Percentiles rank a stretch among this genome's conserved stretches.
phyloP scores from a whole-genome alignment of 2,329 filamentous ascomycete genomes.

The Chrysoporthe deuterocubensis region DNA sequence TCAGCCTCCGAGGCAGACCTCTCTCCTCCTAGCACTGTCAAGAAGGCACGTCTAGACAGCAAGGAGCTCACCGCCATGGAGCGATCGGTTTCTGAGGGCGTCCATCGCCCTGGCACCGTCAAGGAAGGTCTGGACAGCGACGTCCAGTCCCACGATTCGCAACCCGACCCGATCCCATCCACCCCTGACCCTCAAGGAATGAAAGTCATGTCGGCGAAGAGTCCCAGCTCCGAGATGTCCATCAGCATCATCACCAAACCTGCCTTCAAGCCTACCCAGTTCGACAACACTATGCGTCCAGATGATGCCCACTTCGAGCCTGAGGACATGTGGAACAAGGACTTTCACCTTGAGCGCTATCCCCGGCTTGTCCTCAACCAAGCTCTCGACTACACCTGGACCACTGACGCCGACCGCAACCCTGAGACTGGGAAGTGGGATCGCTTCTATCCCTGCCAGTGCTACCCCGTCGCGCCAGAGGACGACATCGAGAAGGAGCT shows the following conservation, averaged over 20 bases:
- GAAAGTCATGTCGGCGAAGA: too few species aligned
- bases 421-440: constrained; percentile 1
- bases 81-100: neutral
- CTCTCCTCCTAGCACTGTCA: neutral
- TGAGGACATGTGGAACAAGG: neutral
- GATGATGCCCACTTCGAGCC: neutral
- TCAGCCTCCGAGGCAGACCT: neutral
- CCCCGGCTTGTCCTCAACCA: constrained; percentile 13
- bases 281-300: constrained; percentile 2
- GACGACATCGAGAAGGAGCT: constrained; percentile 27
- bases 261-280: neutral
- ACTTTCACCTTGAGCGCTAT: constrained; percentile 13
- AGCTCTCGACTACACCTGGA: constrained; percentile 15
- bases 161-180: neutral
- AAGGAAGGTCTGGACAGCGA: neutral
- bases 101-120: neutral
- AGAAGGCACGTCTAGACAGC: neutral
- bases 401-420: neutral
- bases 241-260: neutral
- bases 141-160: neutral
- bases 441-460: constrained; percentile 6
- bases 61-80: neutral
- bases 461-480: constrained; percentile 16
- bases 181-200: neutral
- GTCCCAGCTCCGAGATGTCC: too few species aligned